Percentiles rank a stretch among this genome's conserved stretches.
phyloP scores from a whole-genome alignment of 805 yeast species.

The Candida sonorensis region DNA sequence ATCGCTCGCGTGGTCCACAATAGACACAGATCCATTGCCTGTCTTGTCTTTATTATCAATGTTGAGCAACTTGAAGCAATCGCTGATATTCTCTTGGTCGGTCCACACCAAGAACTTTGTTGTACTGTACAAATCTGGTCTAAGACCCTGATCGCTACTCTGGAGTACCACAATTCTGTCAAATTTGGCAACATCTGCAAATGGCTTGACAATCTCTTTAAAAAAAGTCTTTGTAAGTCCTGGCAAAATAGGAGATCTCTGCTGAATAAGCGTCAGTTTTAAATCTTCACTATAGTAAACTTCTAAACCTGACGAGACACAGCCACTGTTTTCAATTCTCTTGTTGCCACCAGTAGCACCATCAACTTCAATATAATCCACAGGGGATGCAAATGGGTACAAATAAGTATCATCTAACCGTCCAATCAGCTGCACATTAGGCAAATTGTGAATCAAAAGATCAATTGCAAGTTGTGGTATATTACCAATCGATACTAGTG shows the following conservation, averaged over 20 bases:
- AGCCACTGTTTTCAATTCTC: conserved; percentile 17
- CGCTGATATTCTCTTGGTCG: too few relatives aligned
- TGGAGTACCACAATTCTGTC: conserved; percentile 50
- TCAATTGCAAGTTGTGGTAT: conserved; percentile 82
- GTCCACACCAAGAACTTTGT: conserved; percentile 15
- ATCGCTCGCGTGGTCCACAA: too few relatives aligned
- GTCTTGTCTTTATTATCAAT: too few relatives aligned
- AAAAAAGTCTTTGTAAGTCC: conserved; percentile 47
- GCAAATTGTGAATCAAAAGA: conserved; percentile 57
- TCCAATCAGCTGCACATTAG: conserved; percentile 42
- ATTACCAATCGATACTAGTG: conserved; percentile 82
- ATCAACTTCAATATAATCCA: conserved; percentile 39
- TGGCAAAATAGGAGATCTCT: conserved; percentile 79
- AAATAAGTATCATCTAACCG: conserved; percentile 53
- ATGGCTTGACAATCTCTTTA: conserved; percentile 41
- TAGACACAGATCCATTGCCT: too few relatives aligned
- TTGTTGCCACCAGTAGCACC: too few relatives aligned
- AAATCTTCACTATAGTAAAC: conserved; percentile 39
- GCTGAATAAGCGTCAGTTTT: conserved; percentile 60
- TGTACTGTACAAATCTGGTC: conserved; percentile 11
- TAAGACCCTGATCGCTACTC: conserved; percentile 62
- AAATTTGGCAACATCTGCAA: conserved; percentile 36
- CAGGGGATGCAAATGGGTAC: conserved; percentile 81
- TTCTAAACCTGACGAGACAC: conserved; percentile 51
- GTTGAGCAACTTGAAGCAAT: too few relatives aligned